A percentile compares a stretch with the other conserved stretches of the same genome.
These are phyloP conservation scores for Fusarium irregulare DNA, from an alignment of 2,329 filamentous ascomycete genomes.

Conservation along the genomic window DNA sequence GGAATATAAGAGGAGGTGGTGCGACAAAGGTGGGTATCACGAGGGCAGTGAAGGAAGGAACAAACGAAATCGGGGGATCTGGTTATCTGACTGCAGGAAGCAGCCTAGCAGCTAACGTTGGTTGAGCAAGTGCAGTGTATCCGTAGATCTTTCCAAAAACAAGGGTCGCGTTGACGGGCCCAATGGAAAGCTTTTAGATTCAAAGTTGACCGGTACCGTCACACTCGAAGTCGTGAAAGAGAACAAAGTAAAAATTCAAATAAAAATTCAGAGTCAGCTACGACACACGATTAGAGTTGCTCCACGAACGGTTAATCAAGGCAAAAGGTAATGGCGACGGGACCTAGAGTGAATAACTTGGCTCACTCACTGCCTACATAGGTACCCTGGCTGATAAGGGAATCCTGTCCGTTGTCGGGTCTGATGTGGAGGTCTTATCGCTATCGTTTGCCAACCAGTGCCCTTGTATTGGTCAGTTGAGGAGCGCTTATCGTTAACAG, in stretches of 20 bases:
- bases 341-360: not conserved
- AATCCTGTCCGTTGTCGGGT: constrained; percentile 35
- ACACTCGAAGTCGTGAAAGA: not conserved
- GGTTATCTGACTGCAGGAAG: constrained; percentile 5
- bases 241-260: not conserved
- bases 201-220: not conserved
- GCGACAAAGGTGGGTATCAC: constrained; percentile 43
- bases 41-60: constrained; percentile 26
- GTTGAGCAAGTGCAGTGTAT: not conserved
- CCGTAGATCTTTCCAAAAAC: constrained; percentile 17
- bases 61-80: constrained; percentile 8
- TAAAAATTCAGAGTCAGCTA: not conserved
- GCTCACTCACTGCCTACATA: not conserved
- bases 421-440: constrained; percentile 34
- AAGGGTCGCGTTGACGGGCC: not conserved
- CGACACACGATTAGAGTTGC: not conserved
- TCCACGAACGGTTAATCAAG: constrained; percentile 14
- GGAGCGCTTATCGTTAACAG: constrained; percentile 39
- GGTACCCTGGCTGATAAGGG: constrained; percentile 14
- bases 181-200: not conserved
- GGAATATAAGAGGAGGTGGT: constrained; percentile 26
- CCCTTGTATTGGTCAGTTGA: constrained; percentile 39
- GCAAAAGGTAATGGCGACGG: not conserved
- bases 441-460: constrained; percentile 35
- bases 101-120: not conserved